phyloP scores from a whole-genome alignment of 306 rosid species.

The Sechiopsis laciniata region DNA sequence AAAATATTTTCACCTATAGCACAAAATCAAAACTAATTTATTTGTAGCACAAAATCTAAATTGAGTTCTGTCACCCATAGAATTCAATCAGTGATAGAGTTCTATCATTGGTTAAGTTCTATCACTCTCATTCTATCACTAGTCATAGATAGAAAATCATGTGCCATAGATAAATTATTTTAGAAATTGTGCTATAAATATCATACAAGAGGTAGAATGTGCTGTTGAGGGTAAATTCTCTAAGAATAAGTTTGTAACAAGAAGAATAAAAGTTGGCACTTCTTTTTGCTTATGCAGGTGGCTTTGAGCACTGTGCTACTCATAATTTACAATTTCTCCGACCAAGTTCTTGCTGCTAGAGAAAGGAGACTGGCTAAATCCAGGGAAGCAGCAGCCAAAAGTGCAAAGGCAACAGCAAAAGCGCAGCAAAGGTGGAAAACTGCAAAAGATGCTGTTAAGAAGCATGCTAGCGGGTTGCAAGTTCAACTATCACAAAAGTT shows the following conservation, averaged over 20 bases:
- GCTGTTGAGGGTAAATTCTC: no score
- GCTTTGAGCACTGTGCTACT: constrained; percentile 83
- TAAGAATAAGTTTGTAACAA: neutral
- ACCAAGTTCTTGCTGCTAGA: constrained; percentile 84
- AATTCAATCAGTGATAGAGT: no score
- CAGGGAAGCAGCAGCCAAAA: constrained; percentile 87
- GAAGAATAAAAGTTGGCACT: constrained; percentile 30
- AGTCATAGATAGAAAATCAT: no score
- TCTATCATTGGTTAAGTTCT: no score
- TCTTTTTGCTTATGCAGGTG: constrained; percentile 69
- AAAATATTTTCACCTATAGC: no score
- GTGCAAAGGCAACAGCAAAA: constrained; percentile 62
- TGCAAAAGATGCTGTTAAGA: constrained; percentile 78
- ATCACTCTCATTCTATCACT: no score
- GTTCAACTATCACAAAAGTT: constrained; percentile 70
- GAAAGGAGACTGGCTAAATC: constrained; percentile 75
- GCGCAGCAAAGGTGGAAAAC: constrained; percentile 73
- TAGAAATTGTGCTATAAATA: no score
- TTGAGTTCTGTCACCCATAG: no score
- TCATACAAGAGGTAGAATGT: no score
- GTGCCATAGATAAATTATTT: no score
- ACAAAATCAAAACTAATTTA: no score
- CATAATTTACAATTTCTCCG: constrained; percentile 92
- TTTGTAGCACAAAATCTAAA: no score
- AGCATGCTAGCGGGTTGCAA: constrained; percentile 71